Percentiles rank a stretch among this genome's conserved stretches.
Evolutionary conservation across 225 moss, liverwort and hornwort species (phyloP).

Genomic region (Climacium dendroides): DNA sequence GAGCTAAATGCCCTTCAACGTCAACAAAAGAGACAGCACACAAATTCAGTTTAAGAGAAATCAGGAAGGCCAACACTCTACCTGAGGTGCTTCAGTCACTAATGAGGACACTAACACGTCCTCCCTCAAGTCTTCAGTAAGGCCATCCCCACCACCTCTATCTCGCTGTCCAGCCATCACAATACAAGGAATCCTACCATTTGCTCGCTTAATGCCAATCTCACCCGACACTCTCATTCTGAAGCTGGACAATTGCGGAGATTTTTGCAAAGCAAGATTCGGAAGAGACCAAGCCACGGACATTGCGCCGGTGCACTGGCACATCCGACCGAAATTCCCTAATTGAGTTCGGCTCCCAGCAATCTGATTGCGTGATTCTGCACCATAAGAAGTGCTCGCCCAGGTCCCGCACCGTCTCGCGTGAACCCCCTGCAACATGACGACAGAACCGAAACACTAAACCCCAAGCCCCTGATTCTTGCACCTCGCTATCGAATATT

Average conservation of each 20-base stretch:
- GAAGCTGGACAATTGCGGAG: neutral
- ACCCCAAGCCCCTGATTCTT: neutral
- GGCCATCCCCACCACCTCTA: neutral
- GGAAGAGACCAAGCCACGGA: neutral
- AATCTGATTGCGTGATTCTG: neutral
- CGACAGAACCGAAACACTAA: neutral
- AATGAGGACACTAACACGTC: slow-evolving; percentile 15
- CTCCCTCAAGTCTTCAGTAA: slow-evolving; percentile 4
- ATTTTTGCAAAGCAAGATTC: neutral
- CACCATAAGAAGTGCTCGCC: neutral
- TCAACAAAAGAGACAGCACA: neutral
- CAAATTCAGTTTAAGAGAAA: neutral
- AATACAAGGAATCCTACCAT: neutral
- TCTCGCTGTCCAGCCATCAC: slow-evolving; percentile 11
- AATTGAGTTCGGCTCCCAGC: neutral
- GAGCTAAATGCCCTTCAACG: neutral
- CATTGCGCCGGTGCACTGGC: slow-evolving; percentile 6
- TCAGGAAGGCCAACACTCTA: neutral
- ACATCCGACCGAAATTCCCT: neutral
- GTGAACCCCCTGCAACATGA: slow-evolving; percentile 15
- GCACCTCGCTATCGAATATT: neutral
- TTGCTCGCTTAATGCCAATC: neutral
- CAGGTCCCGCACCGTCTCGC: neutral
- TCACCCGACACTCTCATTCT: neutral
- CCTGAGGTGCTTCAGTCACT: slow-evolving; percentile 27